Evolutionary conservation across 768 basidiomycete genomes (phyloP).

Genomic region (Agrocybe chaxingu): DNA sequence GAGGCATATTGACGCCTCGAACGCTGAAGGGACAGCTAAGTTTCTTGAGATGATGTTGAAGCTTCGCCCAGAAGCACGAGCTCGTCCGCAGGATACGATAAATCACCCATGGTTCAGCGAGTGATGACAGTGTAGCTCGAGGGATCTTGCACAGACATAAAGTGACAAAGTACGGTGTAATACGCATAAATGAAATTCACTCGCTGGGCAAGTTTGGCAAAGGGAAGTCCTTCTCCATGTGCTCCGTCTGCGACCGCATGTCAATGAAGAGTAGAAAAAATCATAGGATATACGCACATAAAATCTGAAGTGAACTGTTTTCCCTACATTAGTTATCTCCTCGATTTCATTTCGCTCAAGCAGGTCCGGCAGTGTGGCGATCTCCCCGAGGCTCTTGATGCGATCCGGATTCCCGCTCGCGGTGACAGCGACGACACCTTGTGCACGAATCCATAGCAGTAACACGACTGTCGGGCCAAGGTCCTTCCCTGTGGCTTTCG

Average conservation of each 20-base stretch:
- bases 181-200: conserved; percentile 1
- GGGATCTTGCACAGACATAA: background rate
- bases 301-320: conserved; percentile 30
- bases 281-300: conserved; percentile 22
- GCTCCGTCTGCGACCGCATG: conserved; percentile 22
- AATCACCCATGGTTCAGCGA: conserved; percentile 20
- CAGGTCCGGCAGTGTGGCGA: conserved; percentile 26
- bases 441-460: conserved; percentile 30
- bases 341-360: conserved; percentile 27
- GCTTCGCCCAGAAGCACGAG: conserved; percentile 16
- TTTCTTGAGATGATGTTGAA: conserved; percentile 17
- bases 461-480: conserved; percentile 23
- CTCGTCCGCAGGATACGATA: conserved; percentile 13
- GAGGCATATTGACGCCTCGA: conserved; percentile 10
- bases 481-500: conserved; percentile 14
- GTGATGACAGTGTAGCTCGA: background rate
- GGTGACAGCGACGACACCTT: conserved; percentile 29
- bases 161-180: background rate
- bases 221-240: conserved; percentile 34
- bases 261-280: background rate
- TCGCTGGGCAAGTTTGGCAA: conserved; percentile 26
- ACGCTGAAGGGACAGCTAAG: conserved; percentile 11
- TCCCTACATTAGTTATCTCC: conserved; percentile 32
- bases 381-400: conserved; percentile 26
- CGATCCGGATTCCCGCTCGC: conserved; percentile 28